A percentile compares a stretch with the other conserved stretches of the same genome.
These are phyloP conservation scores for Cicer pinnatifidum DNA, from an alignment of 306 rosid genomes.

Conservation along the genomic window DNA sequence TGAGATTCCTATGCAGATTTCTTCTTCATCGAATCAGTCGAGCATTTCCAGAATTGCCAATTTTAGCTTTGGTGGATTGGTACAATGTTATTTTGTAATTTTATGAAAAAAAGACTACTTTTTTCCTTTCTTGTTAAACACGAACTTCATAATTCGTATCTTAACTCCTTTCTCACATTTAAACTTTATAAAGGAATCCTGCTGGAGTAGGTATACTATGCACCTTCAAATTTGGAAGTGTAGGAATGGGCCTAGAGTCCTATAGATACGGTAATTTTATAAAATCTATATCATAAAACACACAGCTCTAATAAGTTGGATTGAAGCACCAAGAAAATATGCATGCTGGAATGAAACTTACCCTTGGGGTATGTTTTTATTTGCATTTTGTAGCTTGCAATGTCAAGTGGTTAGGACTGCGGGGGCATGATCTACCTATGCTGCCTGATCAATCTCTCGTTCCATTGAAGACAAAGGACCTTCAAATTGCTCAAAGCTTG, in stretches of 20 bases:
- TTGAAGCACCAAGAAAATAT: neutral
- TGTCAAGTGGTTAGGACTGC: slow-evolving; percentile 83
- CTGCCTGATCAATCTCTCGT: slow-evolving; percentile 65
- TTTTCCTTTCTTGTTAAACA: neutral
- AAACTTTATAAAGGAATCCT: slow-evolving; percentile 71
- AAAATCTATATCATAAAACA: neutral
- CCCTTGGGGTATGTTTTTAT: neutral
- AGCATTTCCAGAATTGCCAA: slow-evolving; percentile 77
- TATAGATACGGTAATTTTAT: slow-evolving; percentile 73
- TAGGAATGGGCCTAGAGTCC: slow-evolving; percentile 93
- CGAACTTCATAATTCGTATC: slow-evolving; percentile 7
- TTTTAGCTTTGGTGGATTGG: slow-evolving; percentile 91
- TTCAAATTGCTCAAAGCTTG: slow-evolving; percentile 80
- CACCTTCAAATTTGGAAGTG: slow-evolving; percentile 86
- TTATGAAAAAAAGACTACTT: neutral
- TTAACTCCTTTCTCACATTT: slow-evolving; percentile 17
- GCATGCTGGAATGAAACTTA: slow-evolving; percentile 19
- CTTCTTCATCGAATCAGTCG: slow-evolving; percentile 80
- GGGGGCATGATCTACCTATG: slow-evolving; percentile 68
- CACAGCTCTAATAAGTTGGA: slow-evolving; percentile 16
- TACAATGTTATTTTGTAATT: slow-evolving; percentile 37
- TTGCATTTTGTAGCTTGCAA: slow-evolving; percentile 71
- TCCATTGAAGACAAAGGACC: slow-evolving; percentile 73
- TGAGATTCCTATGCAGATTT: slow-evolving; percentile 52
- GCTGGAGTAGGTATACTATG: slow-evolving; percentile 91